These are phyloP conservation scores for Collybiopsis confluens DNA, from an alignment of 768 basidiomycete species.

Conservation along the genomic window DNA sequence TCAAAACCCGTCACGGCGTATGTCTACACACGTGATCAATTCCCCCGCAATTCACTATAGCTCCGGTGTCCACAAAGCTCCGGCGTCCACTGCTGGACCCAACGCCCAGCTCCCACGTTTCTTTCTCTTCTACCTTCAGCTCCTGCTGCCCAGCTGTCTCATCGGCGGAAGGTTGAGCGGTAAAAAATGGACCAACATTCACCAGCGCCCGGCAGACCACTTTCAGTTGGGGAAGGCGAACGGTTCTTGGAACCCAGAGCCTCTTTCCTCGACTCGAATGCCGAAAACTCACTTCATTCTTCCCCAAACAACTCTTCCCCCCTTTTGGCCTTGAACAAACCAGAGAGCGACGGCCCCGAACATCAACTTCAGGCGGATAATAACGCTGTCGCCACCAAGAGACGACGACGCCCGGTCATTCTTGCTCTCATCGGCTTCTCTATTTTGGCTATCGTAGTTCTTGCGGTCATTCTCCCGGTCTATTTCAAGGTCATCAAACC, in stretches of 20 bases:
- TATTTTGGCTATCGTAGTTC: slow-evolving; percentile 30
- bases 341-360: slow-evolving; percentile 5
- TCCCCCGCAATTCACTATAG: too few species aligned
- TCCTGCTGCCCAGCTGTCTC: not conserved
- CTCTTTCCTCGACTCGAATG: slow-evolving; percentile 2
- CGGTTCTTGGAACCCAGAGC: slow-evolving; percentile 6
- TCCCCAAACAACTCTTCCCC: slow-evolving; percentile 19
- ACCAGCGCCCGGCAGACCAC: not conserved
- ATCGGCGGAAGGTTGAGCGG: not conserved
- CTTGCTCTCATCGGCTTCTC: slow-evolving; percentile 29
- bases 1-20: too few species aligned
- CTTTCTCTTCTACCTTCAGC: not conserved
- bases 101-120: not conserved
- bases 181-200: not conserved
- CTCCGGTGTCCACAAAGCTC: too few species aligned
- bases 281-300: slow-evolving; percentile 3
- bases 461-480: slow-evolving; percentile 54
- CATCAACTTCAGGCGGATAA: not conserved
- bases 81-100: not conserved
- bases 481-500: slow-evolving; percentile 54
- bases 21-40: too few species aligned
- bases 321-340: slow-evolving; percentile 19
- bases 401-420: slow-evolving; percentile 15
- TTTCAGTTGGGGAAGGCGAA: not conserved
- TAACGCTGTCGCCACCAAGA: too few species aligned